Evolutionary conservation across 257 asterid species (phyloP), one percentile per base, ranked within the genome.

Genomic region (Capsicum baccatum): DNA sequence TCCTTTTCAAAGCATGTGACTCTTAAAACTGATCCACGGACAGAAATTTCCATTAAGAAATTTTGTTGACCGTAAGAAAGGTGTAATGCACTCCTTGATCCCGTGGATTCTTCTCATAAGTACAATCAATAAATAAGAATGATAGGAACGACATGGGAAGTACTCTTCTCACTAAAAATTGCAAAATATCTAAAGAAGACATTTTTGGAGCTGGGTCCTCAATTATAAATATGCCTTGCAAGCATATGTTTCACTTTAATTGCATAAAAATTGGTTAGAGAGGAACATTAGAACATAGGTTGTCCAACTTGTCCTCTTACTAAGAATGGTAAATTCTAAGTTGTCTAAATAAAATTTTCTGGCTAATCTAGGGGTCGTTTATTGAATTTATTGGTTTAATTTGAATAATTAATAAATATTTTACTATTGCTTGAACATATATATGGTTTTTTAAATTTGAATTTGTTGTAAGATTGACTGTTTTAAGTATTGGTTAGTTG

Each of bases 181-280:
- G 81, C 2, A 74, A 74, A 12, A 0, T 13, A 50, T 74, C 62
- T 74, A 17, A 21, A 47, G 60, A 48, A 21, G 39, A 13, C 0
- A 13, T 50, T 19, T 13, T 74, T 52, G 59, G 62, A 48, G 19
- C 33, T 26, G 33, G 60, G 21, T 74, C 60, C 6, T 4, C 21
- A 74, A 0, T 74, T 1, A 19, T 19, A 48, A 73, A 48, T 26
- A 26, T 26, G 80, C 9, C 19, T 5, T 73, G 60, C 37, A 11
- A 21, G 5, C 81, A 74, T 50, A 74, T 0, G 62, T 74, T 74
- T 74, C 62, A 50, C 59, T 50, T 74, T 21, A 74, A 74, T 17
- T 74, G 60, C 11, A 48, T 74, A 74, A 50, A 74, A 50, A 52
- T 3, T 74, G 81, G 81, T 74, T 74, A 21, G 81, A 74, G 58